Evolutionary conservation across 805 yeast genomes (phyloP).

Genomic region (Hanseniaspora pseudoguilliermondii): DNA sequence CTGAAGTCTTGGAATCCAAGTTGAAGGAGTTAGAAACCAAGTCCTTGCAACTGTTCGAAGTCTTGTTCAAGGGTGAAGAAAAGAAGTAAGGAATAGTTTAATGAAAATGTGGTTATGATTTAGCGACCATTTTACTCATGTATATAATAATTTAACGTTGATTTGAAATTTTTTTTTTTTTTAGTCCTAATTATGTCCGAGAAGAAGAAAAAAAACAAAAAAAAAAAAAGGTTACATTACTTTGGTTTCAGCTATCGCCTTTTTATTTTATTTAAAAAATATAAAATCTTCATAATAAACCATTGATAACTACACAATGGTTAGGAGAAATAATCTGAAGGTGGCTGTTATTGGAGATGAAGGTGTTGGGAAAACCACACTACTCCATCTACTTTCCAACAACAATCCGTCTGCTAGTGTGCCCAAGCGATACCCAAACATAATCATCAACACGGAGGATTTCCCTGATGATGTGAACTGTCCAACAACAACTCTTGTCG

Average conservation of each 20-base stretch:
- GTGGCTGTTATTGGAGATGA: slow-evolving; percentile 93
- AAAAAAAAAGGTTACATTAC: background rate
- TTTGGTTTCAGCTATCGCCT: too few relatives aligned
- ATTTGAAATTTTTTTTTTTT: background rate
- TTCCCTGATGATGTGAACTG: slow-evolving; percentile 47
- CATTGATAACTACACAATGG: background rate
- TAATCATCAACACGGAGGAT: slow-evolving; percentile 55
- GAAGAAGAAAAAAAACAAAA: background rate
- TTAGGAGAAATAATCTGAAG: slow-evolving; percentile 24
- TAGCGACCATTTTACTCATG: background rate
- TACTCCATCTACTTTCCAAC: slow-evolving; percentile 53
- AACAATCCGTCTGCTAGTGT: slow-evolving; percentile 36
- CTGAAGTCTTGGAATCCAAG: slow-evolving; percentile 53
- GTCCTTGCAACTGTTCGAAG: slow-evolving; percentile 65
- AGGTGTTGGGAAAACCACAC: slow-evolving; percentile 62
- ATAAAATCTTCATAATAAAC: background rate
- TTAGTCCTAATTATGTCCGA: background rate
- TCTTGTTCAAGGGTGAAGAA: slow-evolving; percentile 31
- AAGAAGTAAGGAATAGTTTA: slow-evolving; percentile 5
- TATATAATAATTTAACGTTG: background rate
- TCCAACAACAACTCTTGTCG: slow-evolving; percentile 55
- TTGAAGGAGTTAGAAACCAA: slow-evolving; percentile 64
- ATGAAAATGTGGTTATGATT: background rate
- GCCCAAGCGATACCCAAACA: background rate
- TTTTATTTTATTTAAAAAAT: background rate